Evolutionary conservation across 1,284 basidiomycete species (phyloP).

Genomic region (Ustilago crameri): DNA sequence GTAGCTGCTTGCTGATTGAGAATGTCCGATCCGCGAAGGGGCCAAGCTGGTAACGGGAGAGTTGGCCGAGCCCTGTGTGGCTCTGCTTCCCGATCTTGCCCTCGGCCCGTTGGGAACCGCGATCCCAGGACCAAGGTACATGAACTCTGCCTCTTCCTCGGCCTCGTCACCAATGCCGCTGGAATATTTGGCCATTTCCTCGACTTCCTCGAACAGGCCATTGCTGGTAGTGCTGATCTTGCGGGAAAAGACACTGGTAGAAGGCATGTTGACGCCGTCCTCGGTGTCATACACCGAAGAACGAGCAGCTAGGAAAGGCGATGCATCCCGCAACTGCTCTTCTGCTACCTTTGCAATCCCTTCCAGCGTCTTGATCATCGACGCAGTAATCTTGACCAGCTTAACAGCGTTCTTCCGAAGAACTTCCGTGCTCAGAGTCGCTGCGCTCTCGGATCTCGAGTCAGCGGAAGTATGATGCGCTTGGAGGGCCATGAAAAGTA

Average conservation of each 20-base stretch:
- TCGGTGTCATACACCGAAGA: constrained; percentile 53
- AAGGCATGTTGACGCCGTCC: constrained; percentile 33
- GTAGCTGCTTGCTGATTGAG: constrained; percentile 19
- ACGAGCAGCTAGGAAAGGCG: constrained; percentile 51
- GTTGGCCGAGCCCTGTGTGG: constrained; percentile 20
- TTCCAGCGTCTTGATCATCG: constrained; percentile 27
- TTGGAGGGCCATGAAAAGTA: constrained; percentile 48
- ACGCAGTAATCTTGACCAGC: constrained; percentile 18
- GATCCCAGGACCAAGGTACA: constrained; percentile 60
- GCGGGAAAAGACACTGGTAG: constrained; percentile 37
- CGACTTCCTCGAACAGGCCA: constrained; percentile 42
- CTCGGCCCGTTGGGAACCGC: constrained; percentile 58
- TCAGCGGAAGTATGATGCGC: constrained; percentile 9
- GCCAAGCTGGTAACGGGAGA: constrained; percentile 40
- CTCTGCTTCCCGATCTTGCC: constrained; percentile 23
- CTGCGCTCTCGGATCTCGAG: not conserved
- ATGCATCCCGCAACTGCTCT: constrained; percentile 45
- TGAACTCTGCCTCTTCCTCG: constrained; percentile 49
- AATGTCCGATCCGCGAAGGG: constrained; percentile 13
- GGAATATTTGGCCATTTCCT: constrained; percentile 34
- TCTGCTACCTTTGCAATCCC: constrained; percentile 43
- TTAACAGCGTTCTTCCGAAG: constrained; percentile 9
- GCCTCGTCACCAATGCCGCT: constrained; percentile 13
- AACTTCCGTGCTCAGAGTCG: not conserved
- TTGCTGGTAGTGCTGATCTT: constrained; percentile 35